phyloP scores from a whole-genome alignment of 2,329 filamentous ascomycete genomes.

The Pseudodiploospora longispora region DNA sequence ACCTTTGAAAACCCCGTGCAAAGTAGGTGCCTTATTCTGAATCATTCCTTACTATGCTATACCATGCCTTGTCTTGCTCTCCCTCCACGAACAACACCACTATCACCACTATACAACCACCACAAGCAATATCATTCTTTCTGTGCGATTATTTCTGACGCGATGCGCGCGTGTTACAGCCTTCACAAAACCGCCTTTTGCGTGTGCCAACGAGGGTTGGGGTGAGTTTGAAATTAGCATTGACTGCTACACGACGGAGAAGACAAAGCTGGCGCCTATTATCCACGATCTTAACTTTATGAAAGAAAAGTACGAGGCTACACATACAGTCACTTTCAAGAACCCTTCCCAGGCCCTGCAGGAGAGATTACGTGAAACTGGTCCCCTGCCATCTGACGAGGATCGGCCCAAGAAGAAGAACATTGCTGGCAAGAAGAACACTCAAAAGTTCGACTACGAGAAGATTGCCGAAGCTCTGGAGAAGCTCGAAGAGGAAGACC shows the following conservation, averaged over 20 bases:
- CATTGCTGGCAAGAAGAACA: constrained; percentile 68
- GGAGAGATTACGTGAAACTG: constrained; percentile 71
- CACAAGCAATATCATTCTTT: neutral
- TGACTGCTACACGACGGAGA: constrained; percentile 73
- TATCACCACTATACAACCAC: neutral
- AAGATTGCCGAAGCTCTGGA: constrained; percentile 89
- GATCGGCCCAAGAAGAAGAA: constrained; percentile 53
- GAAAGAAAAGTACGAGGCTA: constrained; percentile 70
- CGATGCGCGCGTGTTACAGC: constrained; percentile 35
- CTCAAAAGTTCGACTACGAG: constrained; percentile 74
- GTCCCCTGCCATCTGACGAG: constrained; percentile 71
- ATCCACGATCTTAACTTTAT: constrained; percentile 90
- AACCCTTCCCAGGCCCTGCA: constrained; percentile 87
- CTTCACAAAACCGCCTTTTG: constrained; percentile 79
- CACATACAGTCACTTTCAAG: constrained; percentile 77
- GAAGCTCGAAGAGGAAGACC: constrained; percentile 84
- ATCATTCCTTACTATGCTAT: constrained; percentile 9
- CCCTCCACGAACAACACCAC: neutral
- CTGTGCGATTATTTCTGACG: neutral
- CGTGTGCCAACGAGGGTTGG: constrained; percentile 91
- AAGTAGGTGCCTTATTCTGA: constrained; percentile 48
- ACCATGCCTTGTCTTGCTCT: neutral
- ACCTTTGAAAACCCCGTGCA: constrained; percentile 84
- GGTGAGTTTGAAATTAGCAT: constrained; percentile 97
- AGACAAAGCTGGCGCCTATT: constrained; percentile 68